Percentiles rank a stretch among this genome's conserved stretches.
phyloP scores from a whole-genome alignment of 2,329 filamentous ascomycete genomes.

The Aureobasidium zeae region DNA sequence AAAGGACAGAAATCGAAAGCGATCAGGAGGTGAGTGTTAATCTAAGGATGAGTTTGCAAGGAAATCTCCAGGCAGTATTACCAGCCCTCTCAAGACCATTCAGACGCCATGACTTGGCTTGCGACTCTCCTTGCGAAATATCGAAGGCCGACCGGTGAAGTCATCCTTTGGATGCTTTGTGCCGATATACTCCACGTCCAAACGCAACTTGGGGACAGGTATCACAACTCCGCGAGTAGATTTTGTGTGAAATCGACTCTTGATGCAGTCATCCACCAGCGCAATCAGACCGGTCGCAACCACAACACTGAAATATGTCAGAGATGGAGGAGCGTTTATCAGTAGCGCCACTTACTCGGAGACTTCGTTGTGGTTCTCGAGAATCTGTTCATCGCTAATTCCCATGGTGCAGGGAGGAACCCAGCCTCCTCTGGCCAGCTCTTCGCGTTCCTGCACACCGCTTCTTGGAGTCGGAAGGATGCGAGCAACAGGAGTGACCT shows the following conservation, averaged over 20 bases:
- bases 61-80: no score
- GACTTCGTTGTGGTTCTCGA: constrained; percentile 65
- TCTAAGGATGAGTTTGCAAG: background rate
- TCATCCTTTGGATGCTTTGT: constrained; percentile 55
- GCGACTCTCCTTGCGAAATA: background rate
- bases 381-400: constrained; percentile 66
- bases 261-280: constrained; percentile 86
- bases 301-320: constrained; percentile 54
- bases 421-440: constrained; percentile 76
- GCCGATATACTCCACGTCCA: constrained; percentile 53
- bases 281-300: constrained; percentile 82
- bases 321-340: constrained; percentile 19
- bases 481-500: constrained; percentile 61
- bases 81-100: no score
- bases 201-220: constrained; percentile 43
- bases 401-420: constrained; percentile 84
- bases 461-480: constrained; percentile 74
- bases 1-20: background rate
- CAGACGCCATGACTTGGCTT: background rate
- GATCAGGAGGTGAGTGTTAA: background rate
- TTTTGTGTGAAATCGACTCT: constrained; percentile 59
- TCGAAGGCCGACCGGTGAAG: constrained; percentile 47
- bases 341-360: constrained; percentile 60
- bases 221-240: constrained; percentile 43
- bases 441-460: constrained; percentile 58